Percentiles rank a stretch among this genome's conserved stretches.
Evolutionary conservation across 176 grass and related monocot species (phyloP).

Genomic region (Aegilops umbellulata): DNA sequence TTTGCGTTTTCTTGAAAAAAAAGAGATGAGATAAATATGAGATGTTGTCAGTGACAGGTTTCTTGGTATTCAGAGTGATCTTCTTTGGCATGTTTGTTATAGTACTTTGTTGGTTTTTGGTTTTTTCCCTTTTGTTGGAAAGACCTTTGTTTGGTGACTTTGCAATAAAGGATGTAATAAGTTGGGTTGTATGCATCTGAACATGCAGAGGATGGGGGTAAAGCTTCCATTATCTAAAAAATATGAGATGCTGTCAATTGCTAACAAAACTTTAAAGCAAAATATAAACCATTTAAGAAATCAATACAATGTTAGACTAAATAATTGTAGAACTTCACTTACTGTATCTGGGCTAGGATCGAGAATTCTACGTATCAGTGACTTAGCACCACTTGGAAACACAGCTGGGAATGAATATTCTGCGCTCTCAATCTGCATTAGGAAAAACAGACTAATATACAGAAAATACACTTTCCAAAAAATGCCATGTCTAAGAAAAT

Average conservation of each 20-base stretch:
- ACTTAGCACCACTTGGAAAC: slow-evolving; percentile 77
- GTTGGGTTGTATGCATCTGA: background rate
- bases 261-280: background rate
- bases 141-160: background rate
- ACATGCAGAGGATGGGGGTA: background rate
- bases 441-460: slow-evolving; percentile 11
- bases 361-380: slow-evolving; percentile 81
- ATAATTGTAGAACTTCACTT: slow-evolving; percentile 45
- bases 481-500: background rate
- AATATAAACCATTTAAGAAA: background rate
- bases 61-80: background rate
- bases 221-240: background rate
- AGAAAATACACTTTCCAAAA: slow-evolving; percentile 4
- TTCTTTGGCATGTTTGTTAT: background rate
- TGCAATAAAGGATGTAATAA: background rate
- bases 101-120: background rate
- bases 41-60: background rate
- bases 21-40: background rate
- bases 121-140: background rate
- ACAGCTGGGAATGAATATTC: slow-evolving; percentile 83
- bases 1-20: background rate
- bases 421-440: slow-evolving; percentile 72
- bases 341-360: slow-evolving; percentile 91
- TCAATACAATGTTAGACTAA: slow-evolving; percentile 20
- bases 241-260: background rate